Evolutionary conservation across 345 rosid genomes (phyloP), one percentile per base, ranked within the genome.

Genomic region (Sonneratia alba): DNA sequence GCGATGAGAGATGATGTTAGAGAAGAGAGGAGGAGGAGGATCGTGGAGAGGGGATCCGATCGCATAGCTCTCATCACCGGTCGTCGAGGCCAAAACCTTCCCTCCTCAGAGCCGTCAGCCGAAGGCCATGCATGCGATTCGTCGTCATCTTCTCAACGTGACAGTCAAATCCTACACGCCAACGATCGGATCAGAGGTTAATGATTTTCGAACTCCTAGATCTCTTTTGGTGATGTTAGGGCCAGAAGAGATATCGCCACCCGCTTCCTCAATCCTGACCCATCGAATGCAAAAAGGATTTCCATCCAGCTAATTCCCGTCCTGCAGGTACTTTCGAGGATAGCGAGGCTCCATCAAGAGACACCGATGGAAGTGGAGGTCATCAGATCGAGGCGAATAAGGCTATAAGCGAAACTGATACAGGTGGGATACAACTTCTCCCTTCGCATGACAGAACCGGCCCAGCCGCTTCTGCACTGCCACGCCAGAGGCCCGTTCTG

Each of bases 41-140:
- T 87, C 48, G 49, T 81, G 76, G 88, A 85, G 71, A 67, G 85
- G 68, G 85, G 92, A 57, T 77, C 81, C 18, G 92, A 87, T 76
- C 83, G 87, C 55, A 36, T 87, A 73, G 89, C 86, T 8, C 55
- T 87, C 67, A 87, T 87, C 75, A 83, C 86, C 37, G 84, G 89
- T 6, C 83, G 80, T 4, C 47, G 3, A 0, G 64, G n/a, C 68
- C 56, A 70, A 9, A 42, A 42, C 3, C 6, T 42, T 1, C 45
- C 45, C 7, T 42, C 45, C 6, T 42, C 45, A 42, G 7, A 42
- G 45, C 45, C 45, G 45, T 42, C 10, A 9, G 45, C 10, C 10
- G 45, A 42, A 42, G 45, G 10, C 10, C 10, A 9, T 1, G 45
- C 45, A 42, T 42, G 45, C 45, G 45, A 42, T 42, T 9, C 7